Base-by-base conservation (phyloP, 345 rosid species). In the Angophora floribunda region DNA sequence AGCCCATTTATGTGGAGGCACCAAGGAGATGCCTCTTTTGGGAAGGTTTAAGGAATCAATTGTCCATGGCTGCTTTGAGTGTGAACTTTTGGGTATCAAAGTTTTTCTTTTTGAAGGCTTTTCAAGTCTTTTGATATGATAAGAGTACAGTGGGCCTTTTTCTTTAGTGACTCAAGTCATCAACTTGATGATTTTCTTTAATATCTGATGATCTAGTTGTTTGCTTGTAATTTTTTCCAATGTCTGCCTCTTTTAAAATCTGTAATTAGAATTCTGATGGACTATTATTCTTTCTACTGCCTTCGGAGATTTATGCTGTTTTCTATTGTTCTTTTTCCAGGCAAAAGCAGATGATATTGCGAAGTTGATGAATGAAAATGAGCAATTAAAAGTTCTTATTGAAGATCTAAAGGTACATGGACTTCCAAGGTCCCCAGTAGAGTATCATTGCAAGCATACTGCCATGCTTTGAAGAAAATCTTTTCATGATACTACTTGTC, bases 261-360 rank as follows among this genome's bases (percentile, higher is more conserved):
- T 75, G 21, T 26, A 19, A 75, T 75, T 5, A 75, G 26, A 75
- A 75, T 75, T 75, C 41, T 75, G 49, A 7, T 3, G 11, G 82
- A 36, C 82, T 19, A 17, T 24, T 50, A 52, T 36, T 86, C 87
- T 86, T 86, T 28, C 59, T 86, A 52, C 63, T 57, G 44, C 47
- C 82, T 51, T 86, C 28, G 13, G 57, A 52, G 82, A 75, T 41
- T 75, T 75, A 75, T 44, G 41, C 26, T 14, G 7, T 47, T 24
- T 32, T 53, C 51, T 75, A 17, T 67, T 88, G 84, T 51, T 57
- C 59, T 86, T 85, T 88, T 93, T 82, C 86, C 93, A 98, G 99
- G 98, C 99, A 90, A 98, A 98, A 92, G 99, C 99, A 90, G 99
- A 98, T 95, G 99, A 97, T 92, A 98, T 98, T 86, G 96, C 99